These are phyloP conservation scores for Grosmannia huntii DNA, from an alignment of 2,329 filamentous ascomycete species.

Conservation along the genomic window DNA sequence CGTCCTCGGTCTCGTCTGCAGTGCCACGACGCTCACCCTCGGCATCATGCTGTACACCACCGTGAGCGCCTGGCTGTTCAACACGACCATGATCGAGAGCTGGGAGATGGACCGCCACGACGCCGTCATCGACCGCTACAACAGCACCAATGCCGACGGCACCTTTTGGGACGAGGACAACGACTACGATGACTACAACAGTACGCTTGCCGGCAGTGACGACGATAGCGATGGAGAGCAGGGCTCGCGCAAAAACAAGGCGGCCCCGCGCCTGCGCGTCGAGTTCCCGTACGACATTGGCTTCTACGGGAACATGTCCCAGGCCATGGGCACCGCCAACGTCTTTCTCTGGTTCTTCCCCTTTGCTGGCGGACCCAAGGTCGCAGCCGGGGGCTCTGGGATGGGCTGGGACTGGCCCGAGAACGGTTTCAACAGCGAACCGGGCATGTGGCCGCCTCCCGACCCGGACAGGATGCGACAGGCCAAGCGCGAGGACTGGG, in stretches of 20 bases:
- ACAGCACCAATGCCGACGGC: slow-evolving; percentile 21
- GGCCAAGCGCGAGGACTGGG: slow-evolving; percentile 12
- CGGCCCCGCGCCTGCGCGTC: slow-evolving; percentile 40
- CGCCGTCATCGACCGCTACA: slow-evolving; percentile 35
- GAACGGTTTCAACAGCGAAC: slow-evolving; percentile 61
- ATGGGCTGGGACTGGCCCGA: slow-evolving; percentile 53
- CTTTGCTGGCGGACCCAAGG: slow-evolving; percentile 37
- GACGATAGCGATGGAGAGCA: slow-evolving; percentile 18
- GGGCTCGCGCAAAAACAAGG: slow-evolving; percentile 8
- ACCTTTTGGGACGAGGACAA: slow-evolving; percentile 27
- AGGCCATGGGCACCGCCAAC: slow-evolving; percentile 62
- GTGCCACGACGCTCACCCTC: slow-evolving; percentile 48
- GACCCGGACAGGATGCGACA: slow-evolving; percentile 48
- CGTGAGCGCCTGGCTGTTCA: slow-evolving; percentile 47
- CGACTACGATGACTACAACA: slow-evolving; percentile 10
- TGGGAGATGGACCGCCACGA: slow-evolving; percentile 61
- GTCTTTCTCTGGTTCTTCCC: slow-evolving; percentile 57
- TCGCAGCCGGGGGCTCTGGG: slow-evolving; percentile 24
- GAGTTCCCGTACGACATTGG: slow-evolving; percentile 78
- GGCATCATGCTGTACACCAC: slow-evolving; percentile 53
- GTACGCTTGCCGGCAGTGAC: slow-evolving; percentile 13
- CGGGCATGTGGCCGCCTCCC: slow-evolving; percentile 48
- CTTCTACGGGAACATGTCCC: slow-evolving; percentile 58
- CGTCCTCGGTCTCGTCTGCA: slow-evolving; percentile 42
- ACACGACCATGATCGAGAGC: slow-evolving; percentile 69